Evolutionary conservation across 306 rosid genomes (phyloP).

Genomic region (Alnus glutinosa): DNA sequence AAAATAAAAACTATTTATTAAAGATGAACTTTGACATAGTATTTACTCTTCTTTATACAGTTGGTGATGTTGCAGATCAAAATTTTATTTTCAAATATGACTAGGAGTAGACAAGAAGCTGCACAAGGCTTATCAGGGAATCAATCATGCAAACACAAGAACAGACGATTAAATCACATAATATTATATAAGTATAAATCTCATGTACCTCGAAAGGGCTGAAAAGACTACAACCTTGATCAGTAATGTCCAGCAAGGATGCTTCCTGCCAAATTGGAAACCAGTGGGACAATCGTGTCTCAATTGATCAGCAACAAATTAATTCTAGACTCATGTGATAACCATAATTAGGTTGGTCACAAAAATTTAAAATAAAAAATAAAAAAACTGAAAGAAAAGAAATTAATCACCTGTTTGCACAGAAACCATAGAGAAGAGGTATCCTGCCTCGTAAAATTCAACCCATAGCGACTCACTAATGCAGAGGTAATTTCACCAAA

Average conservation of each 20-base stretch:
- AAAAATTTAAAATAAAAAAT: neutral
- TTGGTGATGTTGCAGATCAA: neutral
- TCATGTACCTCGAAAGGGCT: conserved; percentile 67
- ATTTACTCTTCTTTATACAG: neutral
- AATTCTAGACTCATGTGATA: conserved; percentile 14
- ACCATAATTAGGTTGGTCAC: neutral
- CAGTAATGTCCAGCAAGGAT: conserved; percentile 75
- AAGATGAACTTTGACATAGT: neutral
- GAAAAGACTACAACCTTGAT: conserved; percentile 83
- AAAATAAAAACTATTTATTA: neutral
- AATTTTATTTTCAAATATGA: neutral
- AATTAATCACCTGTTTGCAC: conserved; percentile 77
- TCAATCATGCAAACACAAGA: neutral
- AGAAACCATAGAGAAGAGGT: conserved; percentile 86
- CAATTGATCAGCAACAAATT: conserved; percentile 13
- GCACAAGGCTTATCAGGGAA: neutral
- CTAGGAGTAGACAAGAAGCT: neutral
- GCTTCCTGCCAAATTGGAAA: conserved; percentile 73
- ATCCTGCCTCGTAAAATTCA: conserved; percentile 77
- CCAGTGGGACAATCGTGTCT: conserved; percentile 19
- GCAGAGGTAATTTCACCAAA: conserved; percentile 63
- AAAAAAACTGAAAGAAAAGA: conserved; percentile 15
- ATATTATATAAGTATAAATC: conserved; percentile 11
- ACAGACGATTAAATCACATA: neutral
- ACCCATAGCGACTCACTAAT: conserved; percentile 50